Base-by-base conservation (phyloP, 2,329 filamentous ascomycete species). In the Nothophoma quercina region DNA sequence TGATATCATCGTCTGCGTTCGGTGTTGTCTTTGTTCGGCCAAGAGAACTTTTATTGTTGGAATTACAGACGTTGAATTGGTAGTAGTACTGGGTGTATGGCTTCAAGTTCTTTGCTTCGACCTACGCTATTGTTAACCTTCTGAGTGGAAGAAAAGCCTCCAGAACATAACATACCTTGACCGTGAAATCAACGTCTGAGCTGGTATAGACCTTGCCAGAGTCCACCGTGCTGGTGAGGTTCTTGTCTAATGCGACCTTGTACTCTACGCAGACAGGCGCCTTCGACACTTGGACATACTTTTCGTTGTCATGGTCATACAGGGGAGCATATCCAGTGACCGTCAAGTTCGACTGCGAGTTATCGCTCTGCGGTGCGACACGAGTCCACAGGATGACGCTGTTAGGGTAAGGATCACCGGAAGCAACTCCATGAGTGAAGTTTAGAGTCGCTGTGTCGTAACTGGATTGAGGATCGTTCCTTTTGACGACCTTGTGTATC, bases 141-240 rank as follows among this genome's bases (percentile, higher is more conserved):
- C 2, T 23, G 3, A 6, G 7, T 2, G 7, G 8, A 16, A 6
- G 30, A 15, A 4, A 1, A 33, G 1, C 3, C 1, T 12, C 36
- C 13, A 12, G 1, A 0, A 8, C 1, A 3, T 25, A n/a, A 13
- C 33, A 23, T 67, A 85, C 85, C 79, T 90, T 90, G 54, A 91
- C 77, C 0, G 88, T 91, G 65, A 87, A 92, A 67, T 92, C 89
- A 40, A 91, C 84, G 65, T 92, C 88, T 1, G 84, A 88, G 22
- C 82, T 88, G 0, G 88, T 91, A 65, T 86, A 90, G 1, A 82
- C 86, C 22, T 75, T 82, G 4, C 88, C 88, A 2, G 76, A 77
- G 41, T 81, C 78, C 2, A 84, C 83, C 12, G 83, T 75, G 2
- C 76, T 64, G 7, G 73, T 72, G 23, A 83, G 77, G 21, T 75